phyloP scores from a whole-genome alignment of 768 basidiomycete species.

The Mycena belliarum region DNA sequence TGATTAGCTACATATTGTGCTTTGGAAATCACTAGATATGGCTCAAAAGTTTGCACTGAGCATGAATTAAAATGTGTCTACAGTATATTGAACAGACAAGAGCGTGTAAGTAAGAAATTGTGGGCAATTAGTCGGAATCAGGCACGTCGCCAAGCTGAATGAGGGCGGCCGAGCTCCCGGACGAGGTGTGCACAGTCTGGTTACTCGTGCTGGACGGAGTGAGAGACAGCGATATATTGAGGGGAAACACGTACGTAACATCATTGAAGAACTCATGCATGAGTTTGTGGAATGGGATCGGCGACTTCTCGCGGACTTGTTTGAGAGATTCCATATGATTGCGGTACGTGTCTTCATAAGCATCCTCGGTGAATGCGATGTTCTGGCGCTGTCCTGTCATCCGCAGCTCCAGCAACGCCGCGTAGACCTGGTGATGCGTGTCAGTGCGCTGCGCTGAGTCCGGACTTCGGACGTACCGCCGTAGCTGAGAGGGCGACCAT shows the following conservation, averaged over 20 bases:
- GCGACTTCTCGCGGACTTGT: neutral
- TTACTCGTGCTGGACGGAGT: neutral
- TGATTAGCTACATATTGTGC: neutral
- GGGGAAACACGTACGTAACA: neutral
- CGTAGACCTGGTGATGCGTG: neutral
- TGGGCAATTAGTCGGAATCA: neutral
- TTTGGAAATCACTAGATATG: neutral
- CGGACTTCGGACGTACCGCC: neutral
- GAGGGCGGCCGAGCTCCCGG: neutral
- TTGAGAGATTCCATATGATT: constrained; percentile 1
- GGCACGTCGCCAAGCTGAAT: neutral
- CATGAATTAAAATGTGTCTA: neutral
- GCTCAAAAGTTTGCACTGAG: neutral
- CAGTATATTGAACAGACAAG: neutral
- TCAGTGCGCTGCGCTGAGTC: neutral
- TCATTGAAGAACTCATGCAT: neutral
- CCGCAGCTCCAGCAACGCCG: neutral
- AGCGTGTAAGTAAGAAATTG: too few species aligned
- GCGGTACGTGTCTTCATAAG: constrained; percentile 1
- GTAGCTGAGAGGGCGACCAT: constrained; percentile 2
- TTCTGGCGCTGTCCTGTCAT: neutral
- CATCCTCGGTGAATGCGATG: constrained; percentile 5
- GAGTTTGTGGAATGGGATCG: neutral
- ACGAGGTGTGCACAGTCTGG: neutral
- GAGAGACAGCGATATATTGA: neutral